A percentile compares a stretch with the other conserved stretches of the same genome.
Conservation (phyloP, 1,284 basidiomycete species). For the Cystobasidium slooffiae region DNA sequence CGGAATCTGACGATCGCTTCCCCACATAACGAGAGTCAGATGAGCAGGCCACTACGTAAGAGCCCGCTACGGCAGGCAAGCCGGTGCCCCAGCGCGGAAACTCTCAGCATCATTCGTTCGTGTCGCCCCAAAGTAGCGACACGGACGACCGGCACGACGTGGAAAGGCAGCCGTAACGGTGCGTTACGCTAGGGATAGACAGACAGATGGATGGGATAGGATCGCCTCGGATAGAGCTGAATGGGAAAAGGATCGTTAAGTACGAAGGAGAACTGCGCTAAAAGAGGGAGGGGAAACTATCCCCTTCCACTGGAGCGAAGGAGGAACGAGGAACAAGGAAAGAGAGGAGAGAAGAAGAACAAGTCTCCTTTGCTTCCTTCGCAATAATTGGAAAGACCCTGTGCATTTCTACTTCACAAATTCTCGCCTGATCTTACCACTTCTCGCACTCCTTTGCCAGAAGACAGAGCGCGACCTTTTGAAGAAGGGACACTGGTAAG, state of each 20-base stretch:
- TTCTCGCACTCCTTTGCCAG: background rate
- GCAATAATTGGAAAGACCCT: background rate
- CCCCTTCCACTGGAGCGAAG: no score
- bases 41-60: background rate
- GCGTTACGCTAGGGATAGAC: no score
- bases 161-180: no score
- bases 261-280: no score
- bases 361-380: background rate
- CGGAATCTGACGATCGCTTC: constrained; percentile 3
- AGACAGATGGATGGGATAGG: no score
- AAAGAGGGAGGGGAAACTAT: no score
- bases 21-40: background rate
- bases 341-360: background rate
- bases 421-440: background rate
- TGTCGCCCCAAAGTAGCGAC: no score
- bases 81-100: background rate
- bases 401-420: background rate
- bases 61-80: background rate
- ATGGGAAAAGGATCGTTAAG: no score
- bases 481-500: background rate
- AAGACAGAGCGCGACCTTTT: background rate
- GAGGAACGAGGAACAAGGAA: background rate
- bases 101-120: no score
- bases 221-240: no score
- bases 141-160: no score